Percentiles rank a stretch among this genome's conserved stretches.
Evolutionary conservation across 106 monocot species (phyloP).

Genomic region (Posidonia australis): DNA sequence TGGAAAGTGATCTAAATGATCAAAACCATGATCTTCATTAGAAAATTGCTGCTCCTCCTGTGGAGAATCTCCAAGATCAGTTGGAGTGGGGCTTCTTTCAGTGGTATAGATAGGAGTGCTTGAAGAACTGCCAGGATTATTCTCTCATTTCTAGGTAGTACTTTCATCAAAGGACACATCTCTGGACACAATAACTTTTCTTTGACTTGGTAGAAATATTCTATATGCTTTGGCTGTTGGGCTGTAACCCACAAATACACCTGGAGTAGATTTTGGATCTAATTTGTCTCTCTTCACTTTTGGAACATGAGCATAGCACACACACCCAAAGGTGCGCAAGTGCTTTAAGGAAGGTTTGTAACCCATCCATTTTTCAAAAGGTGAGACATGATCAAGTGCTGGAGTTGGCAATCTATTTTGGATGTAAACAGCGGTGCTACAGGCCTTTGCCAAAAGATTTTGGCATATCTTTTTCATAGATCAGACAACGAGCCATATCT

Average conservation of each 20-base stretch:
- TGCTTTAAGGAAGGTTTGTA: neutral
- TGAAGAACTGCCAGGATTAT: no score
- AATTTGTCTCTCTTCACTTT: neutral
- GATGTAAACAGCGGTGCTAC: neutral
- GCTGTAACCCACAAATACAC: neutral
- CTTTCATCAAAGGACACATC: neutral
- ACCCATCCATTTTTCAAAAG: neutral
- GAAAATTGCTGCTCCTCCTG: no score
- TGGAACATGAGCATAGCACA: neutral
- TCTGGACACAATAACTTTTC: neutral
- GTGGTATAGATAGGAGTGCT: no score
- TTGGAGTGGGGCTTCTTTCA: no score
- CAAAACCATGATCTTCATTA: no score
- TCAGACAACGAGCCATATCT: conserved; percentile 9
- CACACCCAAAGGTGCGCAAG: neutral
- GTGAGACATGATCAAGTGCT: neutral
- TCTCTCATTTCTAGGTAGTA: neutral
- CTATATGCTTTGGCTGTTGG: neutral
- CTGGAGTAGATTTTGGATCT: neutral
- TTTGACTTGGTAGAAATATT: neutral
- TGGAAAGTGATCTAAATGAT: no score
- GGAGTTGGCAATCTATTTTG: neutral
- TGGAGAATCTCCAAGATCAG: no score
- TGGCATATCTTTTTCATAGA: no score
- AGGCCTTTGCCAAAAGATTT: no score